Percentiles rank a stretch among this genome's conserved stretches.
Conservation (phyloP, 148 eudicot species). For the Agrostemma githago region DNA sequence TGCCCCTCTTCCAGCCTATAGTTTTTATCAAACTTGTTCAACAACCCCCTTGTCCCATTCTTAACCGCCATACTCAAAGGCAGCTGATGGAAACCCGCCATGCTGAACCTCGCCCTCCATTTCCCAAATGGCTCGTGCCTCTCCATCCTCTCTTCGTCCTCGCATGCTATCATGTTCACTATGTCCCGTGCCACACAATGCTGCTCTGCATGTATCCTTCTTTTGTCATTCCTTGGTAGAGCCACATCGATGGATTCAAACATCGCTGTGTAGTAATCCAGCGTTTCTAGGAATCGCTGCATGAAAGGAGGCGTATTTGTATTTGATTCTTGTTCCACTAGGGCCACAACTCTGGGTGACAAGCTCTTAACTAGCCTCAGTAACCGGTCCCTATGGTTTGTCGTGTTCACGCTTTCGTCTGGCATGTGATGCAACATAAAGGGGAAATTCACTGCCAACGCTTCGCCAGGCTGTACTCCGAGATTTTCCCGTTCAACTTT, state of each 20-base stretch:
- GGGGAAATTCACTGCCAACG: slow-evolving; percentile 80
- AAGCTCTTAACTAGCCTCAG: slow-evolving; percentile 67
- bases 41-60: slow-evolving; percentile 31
- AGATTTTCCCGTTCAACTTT: slow-evolving; percentile 57
- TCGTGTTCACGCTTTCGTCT: slow-evolving; percentile 83
- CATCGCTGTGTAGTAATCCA: slow-evolving; percentile 83
- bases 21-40: slow-evolving; percentile 48
- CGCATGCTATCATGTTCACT: slow-evolving; percentile 88
- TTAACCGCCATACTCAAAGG: slow-evolving; percentile 44
- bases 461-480: slow-evolving; percentile 44
- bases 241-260: slow-evolving; percentile 80
- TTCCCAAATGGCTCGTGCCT: slow-evolving; percentile 85
- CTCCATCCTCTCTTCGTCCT: slow-evolving; percentile 73
- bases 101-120: slow-evolving; percentile 68
- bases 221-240: slow-evolving; percentile 48
- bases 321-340: slow-evolving; percentile 87
- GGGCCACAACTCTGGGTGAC: slow-evolving; percentile 65
- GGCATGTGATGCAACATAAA: slow-evolving; percentile 94
- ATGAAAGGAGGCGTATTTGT: slow-evolving; percentile 75
- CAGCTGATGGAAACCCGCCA: slow-evolving; percentile 62
- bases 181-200: slow-evolving; percentile 87
- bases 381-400: slow-evolving; percentile 74
- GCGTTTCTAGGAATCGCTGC: slow-evolving; percentile 55
- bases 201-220: slow-evolving; percentile 76
- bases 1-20: slow-evolving; percentile 41